Base-by-base conservation (phyloP, 768 basidiomycete species). In the Boletus vinaceobasis region DNA sequence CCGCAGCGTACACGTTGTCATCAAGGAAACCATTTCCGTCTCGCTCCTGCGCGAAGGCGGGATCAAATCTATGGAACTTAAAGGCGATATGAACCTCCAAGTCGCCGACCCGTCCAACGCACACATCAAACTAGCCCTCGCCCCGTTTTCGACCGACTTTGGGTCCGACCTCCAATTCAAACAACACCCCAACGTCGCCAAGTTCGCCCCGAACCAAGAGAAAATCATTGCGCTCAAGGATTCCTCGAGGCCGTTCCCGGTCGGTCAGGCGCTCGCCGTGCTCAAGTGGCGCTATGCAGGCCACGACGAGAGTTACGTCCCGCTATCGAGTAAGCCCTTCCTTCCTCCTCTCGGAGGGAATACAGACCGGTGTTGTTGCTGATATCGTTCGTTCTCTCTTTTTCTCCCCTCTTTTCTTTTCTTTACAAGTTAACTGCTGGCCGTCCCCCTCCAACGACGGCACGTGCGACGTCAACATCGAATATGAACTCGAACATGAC, bases 351-450 rank as follows among this genome's bases (percentile, higher is more conserved):
- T 19, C 9, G 37, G 19, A 6, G 11, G 14, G 36, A 42, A 14
- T 33, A 10, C 23, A 11, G 1, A 14, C 3, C 14, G 6, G 14
- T 17, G 1, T 38, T 13, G 11, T 43, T 7, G 37, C 53, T 59
- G 13, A 64, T 26, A 1, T 4, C 13, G 5, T 23, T 39, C 19
- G 1, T 45, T 1, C 13, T 21, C 8, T 46, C 8, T 11, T 23
- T 46, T 33, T 5, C 38, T 39, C n/a, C n/a, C n/a, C n/a, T n/a
- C n/a, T n/a, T n/a, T n/a, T n/a, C n/a, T n/a, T n/a, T n/a, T n/a
- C n/a, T n/a, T n/a, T n/a, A n/a, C n/a, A 94, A 48, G 95, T 99
- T 70, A 99, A 93, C 67, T 95, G 93, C 73, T 98, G 95, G 95
- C 97, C 95, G 13, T 87, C 93, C 13, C 88, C 91, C 7, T 86